Evolutionary conservation across 2,329 filamentous ascomycete genomes (phyloP), one percentile per base, ranked within the genome.

Genomic region (Periconia sp.): DNA sequence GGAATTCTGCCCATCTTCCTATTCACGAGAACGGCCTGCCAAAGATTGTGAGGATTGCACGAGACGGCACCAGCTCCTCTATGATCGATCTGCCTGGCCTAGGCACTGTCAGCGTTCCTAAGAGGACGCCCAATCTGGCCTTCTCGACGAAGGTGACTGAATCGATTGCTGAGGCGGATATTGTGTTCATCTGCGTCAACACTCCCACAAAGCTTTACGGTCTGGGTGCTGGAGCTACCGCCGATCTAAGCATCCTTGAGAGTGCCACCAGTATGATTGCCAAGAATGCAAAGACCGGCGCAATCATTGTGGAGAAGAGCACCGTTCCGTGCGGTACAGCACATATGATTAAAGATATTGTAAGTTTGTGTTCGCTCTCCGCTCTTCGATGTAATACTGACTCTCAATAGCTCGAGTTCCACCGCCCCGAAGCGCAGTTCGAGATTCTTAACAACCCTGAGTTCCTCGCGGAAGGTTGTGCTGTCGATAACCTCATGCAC

Each of bases 361-460:
- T 89, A 70, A 69, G 77, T 64, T 85, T 85, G 1, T 80, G 79
- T 13, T 76, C 84, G 10, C 78, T n/a, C n/a, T n/a, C n/a, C n/a
- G n/a, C n/a, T n/a, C n/a, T n/a, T n/a, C n/a, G n/a, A n/a, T n/a
- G n/a, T n/a, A n/a, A n/a, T n/a, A n/a, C n/a, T n/a, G n/a, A n/a
- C n/a, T n/a, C n/a, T n/a, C n/a, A n/a, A n/a, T n/a, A n/a, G n/a
- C n/a, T n/a, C n/a, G n/a, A n/a, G n/a, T n/a, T n/a, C n/a, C n/a
- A n/a, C n/a, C n/a, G n/a, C n/a, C n/a, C n/a, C n/a, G n/a, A n/a
- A n/a, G n/a, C n/a, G n/a, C n/a, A 80, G 48, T 91, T 91, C 61
- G 86, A 91, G 63, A 83, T 92, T 41, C 78, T 92, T 18, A 90
- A 87, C 32, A 92, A 92, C 69, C 88, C 88, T 5, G 88, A 92